These are phyloP conservation scores for Pseudopyricularia javanii DNA, from an alignment of 2,329 filamentous ascomycete genomes.

Conservation along the genomic window DNA sequence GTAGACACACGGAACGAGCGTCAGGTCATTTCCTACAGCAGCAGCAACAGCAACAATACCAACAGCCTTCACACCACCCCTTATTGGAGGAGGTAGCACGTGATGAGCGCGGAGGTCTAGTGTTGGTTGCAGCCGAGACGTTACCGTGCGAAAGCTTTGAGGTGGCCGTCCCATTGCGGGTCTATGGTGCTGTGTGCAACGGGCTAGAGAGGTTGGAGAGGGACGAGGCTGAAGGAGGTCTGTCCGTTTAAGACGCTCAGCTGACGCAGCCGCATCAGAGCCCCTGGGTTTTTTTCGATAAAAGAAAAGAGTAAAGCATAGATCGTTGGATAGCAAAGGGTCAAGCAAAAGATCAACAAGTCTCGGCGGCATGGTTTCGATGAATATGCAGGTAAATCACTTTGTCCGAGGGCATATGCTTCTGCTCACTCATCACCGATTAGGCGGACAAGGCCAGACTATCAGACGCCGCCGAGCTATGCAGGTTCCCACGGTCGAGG, in stretches of 20 bases:
- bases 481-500: no score
- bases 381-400: no score
- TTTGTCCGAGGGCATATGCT: no score
- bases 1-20: constrained; percentile 1
- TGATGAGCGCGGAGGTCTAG: constrained; percentile 63
- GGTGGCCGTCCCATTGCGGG: constrained; percentile 69
- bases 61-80: constrained; percentile 19
- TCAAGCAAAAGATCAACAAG: neutral
- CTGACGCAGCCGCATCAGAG: neutral
- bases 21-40: constrained; percentile 12
- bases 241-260: constrained; percentile 22
- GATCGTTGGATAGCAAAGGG: neutral
- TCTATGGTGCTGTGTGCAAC: constrained; percentile 51
- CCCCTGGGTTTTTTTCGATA: constrained; percentile 1
- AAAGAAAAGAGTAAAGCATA: constrained; percentile 1
- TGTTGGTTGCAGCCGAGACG: constrained; percentile 67
- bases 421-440: no score
- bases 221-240: constrained; percentile 29
- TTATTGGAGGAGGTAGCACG: constrained; percentile 69
- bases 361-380: no score
- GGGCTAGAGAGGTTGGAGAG: constrained; percentile 43
- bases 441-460: no score
- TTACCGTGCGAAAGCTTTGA: constrained; percentile 83
- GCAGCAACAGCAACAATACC: constrained; percentile 3
- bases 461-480: no score